These are phyloP conservation scores for Posidonia australis DNA, from an alignment of 106 monocot genomes.

Conservation along the genomic window DNA sequence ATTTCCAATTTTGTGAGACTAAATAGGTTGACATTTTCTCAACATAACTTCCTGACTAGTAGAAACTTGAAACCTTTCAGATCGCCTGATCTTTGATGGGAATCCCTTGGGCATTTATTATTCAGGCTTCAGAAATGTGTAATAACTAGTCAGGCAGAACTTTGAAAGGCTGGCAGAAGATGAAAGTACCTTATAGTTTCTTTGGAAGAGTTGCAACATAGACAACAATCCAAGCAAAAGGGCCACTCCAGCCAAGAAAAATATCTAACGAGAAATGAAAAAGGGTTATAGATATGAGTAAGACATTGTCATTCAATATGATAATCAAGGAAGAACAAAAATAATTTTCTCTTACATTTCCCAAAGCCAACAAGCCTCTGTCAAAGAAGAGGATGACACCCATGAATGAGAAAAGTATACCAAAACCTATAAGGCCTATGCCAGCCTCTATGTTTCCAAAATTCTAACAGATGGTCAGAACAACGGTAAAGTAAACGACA, in stretches of 20 bases:
- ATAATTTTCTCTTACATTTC: constrained; percentile 53
- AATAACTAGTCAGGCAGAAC: no score
- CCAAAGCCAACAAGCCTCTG: constrained; percentile 75
- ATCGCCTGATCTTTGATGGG: no score
- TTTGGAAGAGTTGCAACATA: constrained; percentile 53
- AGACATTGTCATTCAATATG: not conserved
- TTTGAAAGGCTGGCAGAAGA: no score
- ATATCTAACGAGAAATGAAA: constrained; percentile 38
- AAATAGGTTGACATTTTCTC: no score
- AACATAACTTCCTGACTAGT: no score
- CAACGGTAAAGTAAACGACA: not conserved
- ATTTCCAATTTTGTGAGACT: no score
- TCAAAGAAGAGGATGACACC: constrained; percentile 81
- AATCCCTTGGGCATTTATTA: no score
- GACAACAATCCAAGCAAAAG: constrained; percentile 73
- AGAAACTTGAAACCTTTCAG: no score
- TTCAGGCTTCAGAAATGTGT: no score
- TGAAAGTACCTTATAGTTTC: constrained; percentile 66
- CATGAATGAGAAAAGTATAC: constrained; percentile 64
- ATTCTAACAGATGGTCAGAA: constrained; percentile 1
- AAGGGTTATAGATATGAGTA: not conserved
- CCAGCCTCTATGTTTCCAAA: constrained; percentile 51
- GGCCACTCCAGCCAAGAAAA: constrained; percentile 59
- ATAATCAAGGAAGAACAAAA: not conserved
- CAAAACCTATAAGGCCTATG: constrained; percentile 58